phyloP scores from a whole-genome alignment of 1,284 basidiomycete genomes.

The Marasmius oreades region DNA sequence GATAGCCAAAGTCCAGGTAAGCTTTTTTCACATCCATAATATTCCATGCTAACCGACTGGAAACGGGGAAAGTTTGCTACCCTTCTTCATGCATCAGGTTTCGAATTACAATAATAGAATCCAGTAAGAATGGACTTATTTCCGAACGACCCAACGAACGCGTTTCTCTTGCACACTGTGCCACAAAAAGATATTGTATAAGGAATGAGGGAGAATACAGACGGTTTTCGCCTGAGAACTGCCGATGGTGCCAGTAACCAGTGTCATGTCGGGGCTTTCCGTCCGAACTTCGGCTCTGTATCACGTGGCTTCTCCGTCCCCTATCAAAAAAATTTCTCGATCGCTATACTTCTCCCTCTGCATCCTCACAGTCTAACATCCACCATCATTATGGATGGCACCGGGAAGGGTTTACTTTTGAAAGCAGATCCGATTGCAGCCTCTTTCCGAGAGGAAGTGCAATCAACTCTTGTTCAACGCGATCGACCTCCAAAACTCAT shows the following conservation, averaged over 20 bases:
- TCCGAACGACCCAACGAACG: too few species aligned
- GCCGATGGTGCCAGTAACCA: too few species aligned
- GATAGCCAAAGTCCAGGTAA: conserved; percentile 82
- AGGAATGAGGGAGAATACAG: too few species aligned
- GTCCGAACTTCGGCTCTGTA: too few species aligned
- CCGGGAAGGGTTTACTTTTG: conserved; percentile 69
- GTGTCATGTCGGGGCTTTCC: too few species aligned
- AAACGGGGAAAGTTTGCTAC: conserved; percentile 43
- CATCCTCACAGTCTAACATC: neutral
- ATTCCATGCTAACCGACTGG: neutral
- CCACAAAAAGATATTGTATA: too few species aligned
- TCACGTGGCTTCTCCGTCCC: neutral
- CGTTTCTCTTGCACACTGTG: too few species aligned
- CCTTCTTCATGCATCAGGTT: conserved; percentile 50
- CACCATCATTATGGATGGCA: conserved; percentile 2
- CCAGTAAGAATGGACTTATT: too few species aligned
- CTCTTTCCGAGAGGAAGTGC: conserved; percentile 67
- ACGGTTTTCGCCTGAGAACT: too few species aligned
- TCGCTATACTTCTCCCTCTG: neutral
- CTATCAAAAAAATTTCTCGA: neutral
- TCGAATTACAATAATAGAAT: conserved; percentile 27
- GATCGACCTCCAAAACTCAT: conserved; percentile 71
- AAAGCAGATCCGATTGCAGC: conserved; percentile 72
- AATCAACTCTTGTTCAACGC: conserved; percentile 38
- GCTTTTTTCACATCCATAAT: conserved; percentile 19